A percentile compares a stretch with the other conserved stretches of the same genome.
Evolutionary conservation across 306 rosid genomes (phyloP).

Genomic region (Quercus bicolor): DNA sequence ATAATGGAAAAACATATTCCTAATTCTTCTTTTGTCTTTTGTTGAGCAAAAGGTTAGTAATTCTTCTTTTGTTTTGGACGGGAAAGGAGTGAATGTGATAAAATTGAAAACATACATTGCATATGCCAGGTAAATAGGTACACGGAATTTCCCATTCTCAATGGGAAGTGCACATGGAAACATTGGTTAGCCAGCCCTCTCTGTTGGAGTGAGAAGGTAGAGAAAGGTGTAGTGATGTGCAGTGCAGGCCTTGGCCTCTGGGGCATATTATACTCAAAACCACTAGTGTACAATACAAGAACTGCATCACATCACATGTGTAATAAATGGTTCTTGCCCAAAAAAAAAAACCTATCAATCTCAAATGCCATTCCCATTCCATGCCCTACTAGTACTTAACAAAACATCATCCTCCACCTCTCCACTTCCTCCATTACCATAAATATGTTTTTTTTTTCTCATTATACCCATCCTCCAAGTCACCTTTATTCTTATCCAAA

Average conservation of each 20-base stretch:
- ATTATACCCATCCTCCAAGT: background rate
- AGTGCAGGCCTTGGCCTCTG: constrained; percentile 2
- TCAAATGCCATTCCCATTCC: no score
- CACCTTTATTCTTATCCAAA: background rate
- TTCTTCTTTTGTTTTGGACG: background rate
- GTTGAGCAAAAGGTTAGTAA: no score
- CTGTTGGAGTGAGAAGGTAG: background rate
- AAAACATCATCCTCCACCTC: no score
- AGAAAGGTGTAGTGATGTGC: background rate
- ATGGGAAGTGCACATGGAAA: background rate
- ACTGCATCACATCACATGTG: constrained; percentile 24
- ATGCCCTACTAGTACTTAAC: background rate
- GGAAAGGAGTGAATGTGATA: no score
- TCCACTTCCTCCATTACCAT: background rate
- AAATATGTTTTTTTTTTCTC: no score
- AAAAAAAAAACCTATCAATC: background rate
- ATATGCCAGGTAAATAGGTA: background rate
- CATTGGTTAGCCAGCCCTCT: background rate
- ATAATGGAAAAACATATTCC: background rate
- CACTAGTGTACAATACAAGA: background rate
- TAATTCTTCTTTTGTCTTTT: background rate
- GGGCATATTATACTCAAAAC: constrained; percentile 1
- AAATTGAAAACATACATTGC: background rate
- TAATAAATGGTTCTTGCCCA: constrained; percentile 28
- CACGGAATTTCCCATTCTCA: background rate